Evolutionary conservation across 2,329 filamentous ascomycete species (phyloP), one percentile per base, ranked within the genome.

Genomic region (Fusarium tanahbumbuense): DNA sequence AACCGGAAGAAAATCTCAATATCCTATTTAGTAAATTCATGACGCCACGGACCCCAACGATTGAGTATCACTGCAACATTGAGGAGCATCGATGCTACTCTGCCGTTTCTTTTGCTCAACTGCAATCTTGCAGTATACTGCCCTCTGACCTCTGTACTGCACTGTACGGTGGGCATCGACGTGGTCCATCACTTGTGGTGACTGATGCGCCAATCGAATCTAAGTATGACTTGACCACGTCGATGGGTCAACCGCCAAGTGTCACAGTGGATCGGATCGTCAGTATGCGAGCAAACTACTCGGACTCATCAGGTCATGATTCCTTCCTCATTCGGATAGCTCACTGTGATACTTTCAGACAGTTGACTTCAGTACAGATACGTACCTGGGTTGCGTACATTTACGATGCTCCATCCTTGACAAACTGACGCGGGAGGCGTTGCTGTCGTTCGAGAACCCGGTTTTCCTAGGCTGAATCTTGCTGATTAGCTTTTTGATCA

Each of bases 401-500:
- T n/a, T n/a, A 40, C 13, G 23, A 15, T n/a, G 49, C 11, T 55
- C 25, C 25, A 61, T 44, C 47, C 60, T 34, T 55, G 48, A 53
- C 48, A 28, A 50, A 13, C 11, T 52, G n/a, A 12, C 30, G 22
- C 5, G 42, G 37, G 60, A 63, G 58, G 49, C 30, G 55, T 49
- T 66, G 47, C 48, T 55, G 48, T 66, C 42, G 60, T 46, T 28
- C 47, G 32, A 58, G 44, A 67, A 53, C 56, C 64, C 50, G 27
- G 58, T 63, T 64, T 68, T 58, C 48, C 25, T 49, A 66, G 63
- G 64, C 56, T 67, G 63, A 67, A 61, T 50, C 48, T 61, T 20
- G 25, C 30, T 53, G 42, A 49, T 62, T 30, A 41, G 18, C 49
- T 41, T 52, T 27, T 27, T 41, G 23, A n/a, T n/a, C 49, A 37